Base-by-base conservation (phyloP, 345 rosid genomes). In the Citrus unshiu region DNA sequence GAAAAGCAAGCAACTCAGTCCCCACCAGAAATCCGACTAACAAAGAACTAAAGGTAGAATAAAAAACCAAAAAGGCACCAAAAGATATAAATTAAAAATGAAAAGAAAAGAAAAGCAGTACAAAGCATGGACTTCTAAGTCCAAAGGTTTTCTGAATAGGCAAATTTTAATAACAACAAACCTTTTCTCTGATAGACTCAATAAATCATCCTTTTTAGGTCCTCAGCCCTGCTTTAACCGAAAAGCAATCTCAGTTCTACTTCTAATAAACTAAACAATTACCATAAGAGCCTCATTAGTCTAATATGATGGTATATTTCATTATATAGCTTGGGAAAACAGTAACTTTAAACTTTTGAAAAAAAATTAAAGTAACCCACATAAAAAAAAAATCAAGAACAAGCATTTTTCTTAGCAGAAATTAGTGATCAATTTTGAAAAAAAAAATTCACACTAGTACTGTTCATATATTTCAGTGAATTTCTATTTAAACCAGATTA, bases 1-100 rank as follows among this genome's bases (percentile, higher is more conserved):
- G 79, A 78, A 84, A 75, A 75, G 79, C 77, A 84, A 29, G 78
- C n/a, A 40, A 25, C n/a, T 67, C 22, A 69, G 40, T 43, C 40
- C 66, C 40, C 43, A 2, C 68, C 25, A 60, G 25, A 34, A 75
- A 61, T 46, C 35, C 34, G 5, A 62, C 16, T 40, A 80, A 73
- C 32, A n/a, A 32, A 64, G 35, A 59, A 59, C 49, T 30, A 58
- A 49, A 69, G 43, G 56, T 18, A 39, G 5, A 12, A 37, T 43
- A 24, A 75, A 62, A 27, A 46, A 46, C 18, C 4, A 16, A 46
- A 2, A 24, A 43, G 54, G 46, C 21, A 76, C 3, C 9, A 68
- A 60, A 67, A 27, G 13, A 13, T 29, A n/a, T 3, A 67, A 14
- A 35, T 10, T 19, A 80, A 21, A 58, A 24, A 10, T 7, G 3